Evolutionary conservation across 2,329 filamentous ascomycete genomes (phyloP).

Genomic region (Cryphonectria carpinicola): DNA sequence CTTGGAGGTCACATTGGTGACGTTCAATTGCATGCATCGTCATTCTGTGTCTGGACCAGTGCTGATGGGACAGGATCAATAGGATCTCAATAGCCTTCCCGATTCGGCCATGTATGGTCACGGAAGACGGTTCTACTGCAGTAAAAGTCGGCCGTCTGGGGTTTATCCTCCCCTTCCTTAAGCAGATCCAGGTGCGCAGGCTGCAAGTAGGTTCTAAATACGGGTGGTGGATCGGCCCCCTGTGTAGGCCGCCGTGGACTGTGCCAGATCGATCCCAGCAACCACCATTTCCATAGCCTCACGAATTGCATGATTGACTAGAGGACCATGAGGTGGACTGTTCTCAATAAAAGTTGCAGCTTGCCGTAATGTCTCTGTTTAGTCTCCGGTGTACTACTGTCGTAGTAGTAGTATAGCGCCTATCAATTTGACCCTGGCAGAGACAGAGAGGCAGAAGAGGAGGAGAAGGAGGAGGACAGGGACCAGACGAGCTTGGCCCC

Average conservation of each 20-base stretch:
- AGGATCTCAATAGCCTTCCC: constrained; percentile 5
- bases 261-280: not conserved
- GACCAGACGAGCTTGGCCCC: not conserved
- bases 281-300: not conserved
- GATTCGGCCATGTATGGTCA: not conserved
- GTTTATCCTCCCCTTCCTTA: not conserved
- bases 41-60: not conserved
- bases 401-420: not conserved
- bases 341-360: not conserved
- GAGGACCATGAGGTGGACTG: not conserved
- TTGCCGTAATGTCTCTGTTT: not conserved
- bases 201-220: not conserved
- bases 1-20: not conserved
- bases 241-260: not conserved
- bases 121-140: not conserved
- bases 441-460: not conserved
- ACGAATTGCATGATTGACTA: not conserved
- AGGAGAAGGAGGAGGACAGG: not conserved
- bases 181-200: not conserved
- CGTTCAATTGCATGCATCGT: not conserved
- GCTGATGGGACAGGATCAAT: not conserved
- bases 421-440: not conserved
- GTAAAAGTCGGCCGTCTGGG: not conserved
- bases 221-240: constrained; percentile 2
- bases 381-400: not conserved